phyloP scores from a whole-genome alignment of 352 stramenopile genomes.

The Globisporangium ultimum region DNA sequence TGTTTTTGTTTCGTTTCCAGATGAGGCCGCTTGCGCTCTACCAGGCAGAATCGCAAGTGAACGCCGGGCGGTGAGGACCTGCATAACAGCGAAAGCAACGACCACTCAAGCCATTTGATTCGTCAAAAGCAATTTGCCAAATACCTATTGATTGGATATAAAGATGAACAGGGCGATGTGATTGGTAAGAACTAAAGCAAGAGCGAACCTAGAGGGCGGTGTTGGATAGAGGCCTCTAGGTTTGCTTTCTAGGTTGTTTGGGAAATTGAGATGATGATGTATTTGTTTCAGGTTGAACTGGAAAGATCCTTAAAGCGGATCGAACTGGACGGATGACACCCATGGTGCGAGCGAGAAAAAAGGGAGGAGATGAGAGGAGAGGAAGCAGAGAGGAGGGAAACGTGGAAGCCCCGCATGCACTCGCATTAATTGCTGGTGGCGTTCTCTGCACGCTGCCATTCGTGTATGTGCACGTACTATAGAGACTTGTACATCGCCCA shows the following conservation, averaged over 20 bases:
- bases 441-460: too few relatives aligned
- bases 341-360: background rate
- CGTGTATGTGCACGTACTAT: too few relatives aligned
- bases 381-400: too few relatives aligned
- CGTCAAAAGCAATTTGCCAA: background rate
- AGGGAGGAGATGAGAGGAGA: too few relatives aligned
- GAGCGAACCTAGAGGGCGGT: background rate
- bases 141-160: background rate
- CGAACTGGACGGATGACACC: background rate
- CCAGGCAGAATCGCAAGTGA: constrained; percentile 12
- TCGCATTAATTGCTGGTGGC: too few relatives aligned
- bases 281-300: background rate
- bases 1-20: too few relatives aligned
- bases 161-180: background rate
- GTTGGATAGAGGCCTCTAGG: too few relatives aligned
- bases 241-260: too few relatives aligned
- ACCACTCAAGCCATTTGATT: background rate
- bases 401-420: too few relatives aligned
- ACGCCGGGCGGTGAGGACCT: background rate
- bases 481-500: too few relatives aligned
- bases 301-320: background rate
- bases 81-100: background rate
- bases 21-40: constrained; percentile 3
- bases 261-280: background rate
- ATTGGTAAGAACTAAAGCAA: background rate